Percentiles rank a stretch among this genome's conserved stretches.
Evolutionary conservation across 179 eudicot species (phyloP).

Genomic region (Patellifolia procumbens): DNA sequence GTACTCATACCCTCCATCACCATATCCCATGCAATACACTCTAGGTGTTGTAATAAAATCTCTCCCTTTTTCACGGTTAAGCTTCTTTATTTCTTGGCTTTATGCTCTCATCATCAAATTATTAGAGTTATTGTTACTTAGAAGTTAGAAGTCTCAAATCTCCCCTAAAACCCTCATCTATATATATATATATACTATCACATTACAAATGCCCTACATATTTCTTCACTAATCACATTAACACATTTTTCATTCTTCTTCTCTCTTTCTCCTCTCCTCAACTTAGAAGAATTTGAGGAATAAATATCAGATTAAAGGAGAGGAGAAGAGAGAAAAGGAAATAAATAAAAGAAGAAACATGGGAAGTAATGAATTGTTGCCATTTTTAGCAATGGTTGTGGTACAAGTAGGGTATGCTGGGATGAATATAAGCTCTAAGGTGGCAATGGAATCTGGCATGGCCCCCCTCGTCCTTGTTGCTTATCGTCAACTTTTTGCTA

Average conservation of each 20-base stretch:
- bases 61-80: conserved; percentile 23
- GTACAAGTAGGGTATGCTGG: conserved; percentile 81
- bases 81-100: background rate
- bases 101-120: background rate
- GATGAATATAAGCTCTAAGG: conserved; percentile 83
- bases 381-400: conserved; percentile 66
- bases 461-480: conserved; percentile 74
- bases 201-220: conserved; percentile 6
- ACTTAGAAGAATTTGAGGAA: background rate
- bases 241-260: conserved; percentile 6
- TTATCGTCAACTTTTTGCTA: conserved; percentile 77
- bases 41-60: conserved; percentile 21
- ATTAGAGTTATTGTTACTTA: conserved; percentile 18
- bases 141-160: conserved; percentile 17
- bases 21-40: conserved; percentile 17
- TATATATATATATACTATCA: conserved; percentile 15
- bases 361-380: conserved; percentile 44
- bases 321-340: background rate
- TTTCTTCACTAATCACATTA: background rate
- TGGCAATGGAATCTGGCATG: conserved; percentile 91
- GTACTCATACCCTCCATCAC: conserved; percentile 10
- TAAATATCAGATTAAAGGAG: background rate
- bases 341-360: background rate
- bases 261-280: conserved; percentile 7
- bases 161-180: conserved; percentile 31